A percentile compares a stretch with the other conserved stretches of the same genome.
Conservation (phyloP, 2,329 filamentous ascomycete species). For the Alternaria angustiovoidea region DNA sequence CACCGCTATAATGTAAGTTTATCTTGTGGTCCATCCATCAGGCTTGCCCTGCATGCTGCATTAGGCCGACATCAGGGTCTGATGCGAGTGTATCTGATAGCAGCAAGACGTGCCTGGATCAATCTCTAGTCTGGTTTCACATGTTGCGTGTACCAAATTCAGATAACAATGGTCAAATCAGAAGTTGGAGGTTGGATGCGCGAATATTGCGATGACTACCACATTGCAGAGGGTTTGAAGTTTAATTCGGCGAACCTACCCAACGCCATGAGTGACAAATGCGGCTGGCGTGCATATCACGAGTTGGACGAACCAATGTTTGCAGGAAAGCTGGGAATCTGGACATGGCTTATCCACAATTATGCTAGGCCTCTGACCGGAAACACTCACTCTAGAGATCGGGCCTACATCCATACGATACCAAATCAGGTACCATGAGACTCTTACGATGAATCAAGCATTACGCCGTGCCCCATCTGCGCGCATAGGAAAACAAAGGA, state of each 20-base stretch:
- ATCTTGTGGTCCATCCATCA: conserved; percentile 8
- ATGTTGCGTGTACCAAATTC: background rate
- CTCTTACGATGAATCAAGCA: background rate
- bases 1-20: conserved; percentile 12
- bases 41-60: conserved; percentile 15
- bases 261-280: background rate
- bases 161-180: background rate
- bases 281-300: background rate
- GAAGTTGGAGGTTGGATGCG: background rate
- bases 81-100: conserved; percentile 11
- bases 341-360: background rate
- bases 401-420: background rate
- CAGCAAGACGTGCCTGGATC: background rate
- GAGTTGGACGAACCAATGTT: background rate
- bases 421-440: background rate
- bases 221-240: background rate
- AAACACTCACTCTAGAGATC: background rate
- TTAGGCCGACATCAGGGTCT: background rate
- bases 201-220: conserved; percentile 1
- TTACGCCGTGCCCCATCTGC: background rate
- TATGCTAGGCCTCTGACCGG: background rate
- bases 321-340: background rate
- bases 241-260: background rate
- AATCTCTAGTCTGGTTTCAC: background rate
- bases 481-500: background rate